Base-by-base conservation (phyloP, 1,284 basidiomycete genomes). In the Coniophora puteana region DNA sequence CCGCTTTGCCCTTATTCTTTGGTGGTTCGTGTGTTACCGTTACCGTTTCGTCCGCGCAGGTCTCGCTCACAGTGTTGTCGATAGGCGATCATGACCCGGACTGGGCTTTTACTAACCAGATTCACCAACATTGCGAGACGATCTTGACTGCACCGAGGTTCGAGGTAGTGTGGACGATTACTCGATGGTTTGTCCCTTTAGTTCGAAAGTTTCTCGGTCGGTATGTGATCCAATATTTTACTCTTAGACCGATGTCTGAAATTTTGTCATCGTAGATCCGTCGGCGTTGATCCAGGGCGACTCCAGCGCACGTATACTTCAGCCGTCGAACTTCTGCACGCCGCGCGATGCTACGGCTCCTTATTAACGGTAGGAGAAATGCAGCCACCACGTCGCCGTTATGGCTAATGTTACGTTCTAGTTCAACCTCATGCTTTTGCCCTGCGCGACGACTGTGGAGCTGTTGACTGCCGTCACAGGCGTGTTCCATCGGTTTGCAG, bases 111-210 rank as follows among this genome's bases (percentile, higher is more conserved):
- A n/a, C n/a, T n/a, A n/a, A n/a, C n/a, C n/a, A n/a, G n/a, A n/a
- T n/a, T n/a, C n/a, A n/a, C n/a, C n/a, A n/a, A n/a, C n/a, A n/a
- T n/a, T n/a, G n/a, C n/a, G n/a, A n/a, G n/a, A n/a, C n/a, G n/a
- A n/a, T n/a, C n/a, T 52, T 78, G 18, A 62, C 58, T 6, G 76
- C 82, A 3, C 69, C 80, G 20, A 73, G 83, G 12, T 89, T 78
- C 47, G 83, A 87, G 47, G 83, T 87, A 62, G 74, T 83, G 18
- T 68, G 80, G 46, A 74, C 73, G 3, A 72, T 87, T 42, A 71
- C 68, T 43, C 71, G 76, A 32, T 89, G 87, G 87, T 66, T 89
- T 22, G 55, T 85, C 17, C 85, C 85, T 4, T 63, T 78, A 16
- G 65, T 86, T 41, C 72, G 72, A 47, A 79, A 74, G 48, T 62